These are phyloP conservation scores for Thalassiosira hispida DNA, from an alignment of 352 stramenopile genomes.

Conservation along the genomic window DNA sequence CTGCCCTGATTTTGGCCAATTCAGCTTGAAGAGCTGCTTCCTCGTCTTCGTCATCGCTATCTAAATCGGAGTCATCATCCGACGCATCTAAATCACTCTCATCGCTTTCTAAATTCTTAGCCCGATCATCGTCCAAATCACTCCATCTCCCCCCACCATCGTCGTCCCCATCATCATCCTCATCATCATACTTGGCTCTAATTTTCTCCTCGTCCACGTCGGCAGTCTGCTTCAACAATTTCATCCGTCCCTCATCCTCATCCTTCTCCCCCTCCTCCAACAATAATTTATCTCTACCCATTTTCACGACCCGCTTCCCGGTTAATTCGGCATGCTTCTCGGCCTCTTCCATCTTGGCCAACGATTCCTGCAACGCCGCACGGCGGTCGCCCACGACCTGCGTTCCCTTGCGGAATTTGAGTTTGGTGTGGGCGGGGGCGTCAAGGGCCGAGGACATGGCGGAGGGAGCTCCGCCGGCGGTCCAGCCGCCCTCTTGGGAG, in stretches of 20 bases:
- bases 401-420: slow-evolving; percentile 74
- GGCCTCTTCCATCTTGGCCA: slow-evolving; percentile 76
- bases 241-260: slow-evolving; percentile 70
- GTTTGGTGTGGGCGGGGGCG: slow-evolving; percentile 76
- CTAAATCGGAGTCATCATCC: slow-evolving; percentile 88
- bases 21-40: slow-evolving; percentile 96
- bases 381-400: slow-evolving; percentile 63
- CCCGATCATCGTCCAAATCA: slow-evolving; percentile 61
- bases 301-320: slow-evolving; percentile 45
- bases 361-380: slow-evolving; percentile 60
- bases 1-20: slow-evolving; percentile 97
- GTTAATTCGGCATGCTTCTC: slow-evolving; percentile 57
- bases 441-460: slow-evolving; percentile 55
- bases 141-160: slow-evolving; percentile 55
- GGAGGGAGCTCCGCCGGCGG: slow-evolving; percentile 66
- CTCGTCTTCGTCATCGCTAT: slow-evolving; percentile 93
- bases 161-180: slow-evolving; percentile 60
- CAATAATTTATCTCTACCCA: slow-evolving; percentile 58
- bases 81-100: slow-evolving; percentile 89
- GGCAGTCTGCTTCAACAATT: slow-evolving; percentile 79
- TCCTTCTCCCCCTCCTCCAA: slow-evolving; percentile 51
- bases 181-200: slow-evolving; percentile 76
- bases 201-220: slow-evolving; percentile 80
- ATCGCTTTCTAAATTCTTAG: slow-evolving; percentile 86
- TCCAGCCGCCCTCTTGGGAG: slow-evolving; percentile 80